Percentiles rank a stretch among this genome's conserved stretches.
Conservation (phyloP, 2,329 filamentous ascomycete species). For the Clarireedia hainanense region DNA sequence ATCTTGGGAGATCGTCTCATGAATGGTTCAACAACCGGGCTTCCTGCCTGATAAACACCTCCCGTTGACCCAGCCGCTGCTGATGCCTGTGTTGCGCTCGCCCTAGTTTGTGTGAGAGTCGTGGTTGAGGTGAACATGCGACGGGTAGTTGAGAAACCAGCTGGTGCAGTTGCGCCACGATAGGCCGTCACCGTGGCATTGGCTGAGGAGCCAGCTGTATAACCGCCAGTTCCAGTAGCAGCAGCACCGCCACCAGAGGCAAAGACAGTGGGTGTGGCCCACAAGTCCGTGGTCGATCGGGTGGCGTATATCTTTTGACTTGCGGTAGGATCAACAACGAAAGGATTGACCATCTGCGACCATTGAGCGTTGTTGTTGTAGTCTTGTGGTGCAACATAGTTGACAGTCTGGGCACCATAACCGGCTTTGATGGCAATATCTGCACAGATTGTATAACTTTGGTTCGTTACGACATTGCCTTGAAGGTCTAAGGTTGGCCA, state of each 20-base stretch:
- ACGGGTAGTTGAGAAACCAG: not conserved
- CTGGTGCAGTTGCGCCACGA: too few species aligned
- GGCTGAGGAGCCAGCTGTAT: not conserved
- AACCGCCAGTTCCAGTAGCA: not conserved
- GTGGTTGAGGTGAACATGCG: not conserved
- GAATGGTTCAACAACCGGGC: not conserved
- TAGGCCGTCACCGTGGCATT: not conserved
- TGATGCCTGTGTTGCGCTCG: not conserved
- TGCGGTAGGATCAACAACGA: slow-evolving; percentile 18
- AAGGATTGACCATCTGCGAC: slow-evolving; percentile 21
- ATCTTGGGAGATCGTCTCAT: not conserved
- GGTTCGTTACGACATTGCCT: slow-evolving; percentile 40
- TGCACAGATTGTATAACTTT: slow-evolving; percentile 53
- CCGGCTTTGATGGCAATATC: slow-evolving; percentile 35
- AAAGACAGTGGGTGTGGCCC: not conserved
- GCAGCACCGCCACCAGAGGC: not conserved
- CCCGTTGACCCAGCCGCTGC: not conserved
- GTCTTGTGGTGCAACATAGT: slow-evolving; percentile 6
- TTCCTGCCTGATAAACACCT: too few species aligned
- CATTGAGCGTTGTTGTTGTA: slow-evolving; percentile 10
- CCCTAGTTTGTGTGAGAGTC: not conserved
- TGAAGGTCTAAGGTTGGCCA: slow-evolving; percentile 59
- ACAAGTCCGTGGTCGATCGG: slow-evolving; percentile 1
- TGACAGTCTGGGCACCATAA: slow-evolving; percentile 3
- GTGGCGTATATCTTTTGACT: not conserved